phyloP scores from a whole-genome alignment of 495 filamentous ascomycete genomes.

The Umbilicaria muhlenbergii region DNA sequence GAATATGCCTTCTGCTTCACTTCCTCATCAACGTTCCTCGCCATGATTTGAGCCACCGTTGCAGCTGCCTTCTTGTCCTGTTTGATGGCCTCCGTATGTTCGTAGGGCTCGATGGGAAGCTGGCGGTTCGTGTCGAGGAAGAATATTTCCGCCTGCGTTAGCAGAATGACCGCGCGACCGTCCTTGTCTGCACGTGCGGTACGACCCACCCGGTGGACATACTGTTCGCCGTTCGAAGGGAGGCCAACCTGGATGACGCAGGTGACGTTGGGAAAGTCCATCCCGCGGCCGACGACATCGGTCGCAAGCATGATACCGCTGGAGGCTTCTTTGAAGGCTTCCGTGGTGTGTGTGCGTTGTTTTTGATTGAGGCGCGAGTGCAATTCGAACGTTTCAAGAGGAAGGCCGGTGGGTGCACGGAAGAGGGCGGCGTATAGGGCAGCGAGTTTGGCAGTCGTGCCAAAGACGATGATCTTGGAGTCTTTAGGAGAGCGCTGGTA shows the following conservation, averaged over 20 bases:
- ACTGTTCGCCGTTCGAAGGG: conserved; percentile 57
- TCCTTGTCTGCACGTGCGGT: conserved; percentile 51
- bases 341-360: conserved; percentile 23
- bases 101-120: conserved; percentile 38
- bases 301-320: conserved; percentile 22
- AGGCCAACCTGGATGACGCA: conserved; percentile 76
- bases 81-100: conserved; percentile 23
- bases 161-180: conserved; percentile 49
- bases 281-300: conserved; percentile 50
- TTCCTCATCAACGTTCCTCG: conserved; percentile 26
- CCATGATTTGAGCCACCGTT: conserved; percentile 8
- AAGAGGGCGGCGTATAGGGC: conserved; percentile 38
- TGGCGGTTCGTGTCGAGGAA: conserved; percentile 37
- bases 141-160: conserved; percentile 43
- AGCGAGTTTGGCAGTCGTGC: conserved; percentile 46
- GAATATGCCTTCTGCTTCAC: conserved; percentile 39
- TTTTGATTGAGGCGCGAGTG: conserved; percentile 36
- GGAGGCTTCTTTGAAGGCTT: conserved; percentile 40
- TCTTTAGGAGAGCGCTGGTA: conserved; percentile 17
- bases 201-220: conserved; percentile 78
- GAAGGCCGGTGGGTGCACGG: conserved; percentile 24
- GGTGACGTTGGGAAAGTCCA: conserved; percentile 92
- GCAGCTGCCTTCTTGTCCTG: conserved; percentile 5
- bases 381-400: neutral
- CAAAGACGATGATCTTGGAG: conserved; percentile 56